phyloP scores from a whole-genome alignment of 768 basidiomycete species.

The Trametes cubensis region DNA sequence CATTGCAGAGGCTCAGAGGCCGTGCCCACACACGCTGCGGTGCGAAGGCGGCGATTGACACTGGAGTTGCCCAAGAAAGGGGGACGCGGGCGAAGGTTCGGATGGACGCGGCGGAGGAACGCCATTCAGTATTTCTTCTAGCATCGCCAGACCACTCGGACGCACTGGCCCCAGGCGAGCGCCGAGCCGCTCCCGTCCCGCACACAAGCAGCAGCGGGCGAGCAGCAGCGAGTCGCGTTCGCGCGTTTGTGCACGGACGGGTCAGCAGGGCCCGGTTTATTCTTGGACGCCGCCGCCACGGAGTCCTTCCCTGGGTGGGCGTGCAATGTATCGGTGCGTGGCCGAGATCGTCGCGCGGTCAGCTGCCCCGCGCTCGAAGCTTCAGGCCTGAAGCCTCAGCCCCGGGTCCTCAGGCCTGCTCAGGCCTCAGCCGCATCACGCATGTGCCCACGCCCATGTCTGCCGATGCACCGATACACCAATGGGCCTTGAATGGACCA shows the following conservation, averaged over 20 bases:
- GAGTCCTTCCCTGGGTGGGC: background rate
- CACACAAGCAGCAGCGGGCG: too few relatives aligned
- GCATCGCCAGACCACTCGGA: background rate
- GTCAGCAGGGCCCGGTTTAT: constrained; percentile 15
- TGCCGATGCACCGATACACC: too few relatives aligned
- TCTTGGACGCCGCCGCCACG: constrained; percentile 11
- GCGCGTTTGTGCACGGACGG: constrained; percentile 1
- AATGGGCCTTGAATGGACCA: too few relatives aligned
- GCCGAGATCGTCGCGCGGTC: constrained; percentile 17
- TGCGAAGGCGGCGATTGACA: constrained; percentile 16
- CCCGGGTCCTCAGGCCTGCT: too few relatives aligned
- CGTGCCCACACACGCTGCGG: constrained; percentile 1
- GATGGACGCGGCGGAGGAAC: background rate
- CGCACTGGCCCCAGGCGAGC: background rate
- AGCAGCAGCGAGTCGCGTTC: background rate
- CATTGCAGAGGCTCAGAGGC: background rate
- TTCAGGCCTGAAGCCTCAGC: background rate
- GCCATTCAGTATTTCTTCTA: too few relatives aligned
- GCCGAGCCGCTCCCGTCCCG: background rate
- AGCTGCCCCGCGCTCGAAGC: constrained; percentile 14
- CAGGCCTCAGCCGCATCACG: background rate
- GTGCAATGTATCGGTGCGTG: background rate
- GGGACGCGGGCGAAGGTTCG: background rate
- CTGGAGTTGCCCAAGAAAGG: constrained; percentile 1
- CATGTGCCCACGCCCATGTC: too few relatives aligned